Conservation (phyloP, 768 basidiomycete species). For the Plicaturopsis crispa region DNA sequence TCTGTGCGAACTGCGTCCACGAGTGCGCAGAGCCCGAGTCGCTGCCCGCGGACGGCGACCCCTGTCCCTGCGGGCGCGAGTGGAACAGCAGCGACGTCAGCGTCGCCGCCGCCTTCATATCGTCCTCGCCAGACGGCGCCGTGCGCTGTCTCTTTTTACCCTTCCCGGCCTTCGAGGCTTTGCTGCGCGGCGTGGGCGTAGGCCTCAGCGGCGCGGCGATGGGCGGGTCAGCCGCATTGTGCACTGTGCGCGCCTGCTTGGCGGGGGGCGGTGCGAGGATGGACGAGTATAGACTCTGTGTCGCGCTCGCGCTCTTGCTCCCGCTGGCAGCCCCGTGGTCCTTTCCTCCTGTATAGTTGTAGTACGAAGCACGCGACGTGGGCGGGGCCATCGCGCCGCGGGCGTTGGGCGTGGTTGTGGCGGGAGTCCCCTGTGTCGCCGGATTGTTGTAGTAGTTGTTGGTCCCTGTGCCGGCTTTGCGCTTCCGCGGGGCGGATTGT, state of each 20-base stretch:
- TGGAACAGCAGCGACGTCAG: constrained; percentile 66
- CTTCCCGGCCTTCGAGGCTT: constrained; percentile 3
- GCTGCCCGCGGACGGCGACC: constrained; percentile 62
- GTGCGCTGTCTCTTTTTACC: constrained; percentile 6
- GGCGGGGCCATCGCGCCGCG: constrained; percentile 42
- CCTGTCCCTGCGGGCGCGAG: constrained; percentile 53
- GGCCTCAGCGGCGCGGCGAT: constrained; percentile 44
- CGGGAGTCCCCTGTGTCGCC: constrained; percentile 37
- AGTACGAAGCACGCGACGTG: constrained; percentile 20
- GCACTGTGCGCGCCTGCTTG: constrained; percentile 74
- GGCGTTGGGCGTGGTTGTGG: constrained; percentile 13
- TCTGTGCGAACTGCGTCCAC: constrained; percentile 58
- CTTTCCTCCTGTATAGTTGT: constrained; percentile 17
- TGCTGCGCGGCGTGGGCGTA: constrained; percentile 33
- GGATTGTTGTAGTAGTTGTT: constrained; percentile 46
- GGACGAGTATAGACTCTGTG: constrained; percentile 63
- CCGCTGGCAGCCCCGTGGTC: background rate
- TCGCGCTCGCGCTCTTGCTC: constrained; percentile 13
- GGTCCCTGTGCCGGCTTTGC: constrained; percentile 20
- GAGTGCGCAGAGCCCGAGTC: constrained; percentile 58
- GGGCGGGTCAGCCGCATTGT: constrained; percentile 66
- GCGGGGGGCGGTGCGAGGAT: constrained; percentile 71
- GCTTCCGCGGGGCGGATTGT: constrained; percentile 34
- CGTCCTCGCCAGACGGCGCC: constrained; percentile 31
- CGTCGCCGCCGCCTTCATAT: constrained; percentile 80